Evolutionary conservation across 257 asterid species (phyloP), one percentile per base, ranked within the genome.

Genomic region (Sherardia arvensis): DNA sequence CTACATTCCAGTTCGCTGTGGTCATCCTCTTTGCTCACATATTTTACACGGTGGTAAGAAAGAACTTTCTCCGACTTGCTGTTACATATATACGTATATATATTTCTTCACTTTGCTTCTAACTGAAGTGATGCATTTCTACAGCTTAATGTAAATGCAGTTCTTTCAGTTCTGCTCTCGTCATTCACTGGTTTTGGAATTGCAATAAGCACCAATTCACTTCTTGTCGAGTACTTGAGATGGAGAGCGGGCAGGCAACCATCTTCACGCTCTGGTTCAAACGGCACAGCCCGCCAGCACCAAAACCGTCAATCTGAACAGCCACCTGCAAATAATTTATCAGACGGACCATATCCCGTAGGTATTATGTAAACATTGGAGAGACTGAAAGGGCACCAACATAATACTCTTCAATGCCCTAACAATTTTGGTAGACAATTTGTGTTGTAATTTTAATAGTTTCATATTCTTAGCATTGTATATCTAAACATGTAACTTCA

Each of bases 181-280:
- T 92, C 98, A 12, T 89, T 92, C 90, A 88, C 98, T 22, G 98
- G 98, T 12, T 92, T 88, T 60, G 97, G 98, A 23, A 87, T 92
- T 30, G 94, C 95, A 17, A 89, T 92, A 53, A 89, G 97, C 81
- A 86, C 95, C 8, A 92, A 92, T 62, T 86, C 98, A 18, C 95
- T 91, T 68, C 90, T 92, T 0, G 87, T 79, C 25, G 98, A 92
- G 84, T 89, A 85, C 80, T 73, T 92, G 57, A 79, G 95, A 75
- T 92, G 98, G 98, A 83, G 93, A 69, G 77, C 84, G 8, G 85
- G 83, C 75, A 51, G 61, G 32, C 80, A 71, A 17, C 80, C 59
- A 61, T 49, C 87, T 48, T 68, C 77, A 40, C 78, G 63, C 9
- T 71, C 40, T 40, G 77, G 60, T 4, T 75, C 5, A 12, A 76